A percentile compares a stretch with the other conserved stretches of the same genome.
phyloP scores from a whole-genome alignment of 208 protist species.

The Leishmania mexicana region DNA sequence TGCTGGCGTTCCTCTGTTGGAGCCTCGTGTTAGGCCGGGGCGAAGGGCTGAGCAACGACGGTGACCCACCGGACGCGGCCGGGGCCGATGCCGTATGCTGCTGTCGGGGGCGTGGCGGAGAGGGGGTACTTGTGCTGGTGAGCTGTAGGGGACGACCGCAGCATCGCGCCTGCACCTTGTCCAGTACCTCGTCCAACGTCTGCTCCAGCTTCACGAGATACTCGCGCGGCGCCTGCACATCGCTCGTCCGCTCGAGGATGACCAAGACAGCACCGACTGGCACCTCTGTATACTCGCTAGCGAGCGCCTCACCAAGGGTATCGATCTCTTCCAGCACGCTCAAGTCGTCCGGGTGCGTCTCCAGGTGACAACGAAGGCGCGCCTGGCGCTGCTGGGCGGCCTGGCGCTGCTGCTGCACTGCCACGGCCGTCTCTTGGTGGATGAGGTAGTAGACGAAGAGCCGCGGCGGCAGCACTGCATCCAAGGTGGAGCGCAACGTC shows the following conservation, averaged over 20 bases:
- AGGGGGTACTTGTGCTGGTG: constrained; percentile 6
- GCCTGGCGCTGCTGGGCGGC: constrained; percentile 13
- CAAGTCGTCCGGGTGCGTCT: constrained; percentile 24
- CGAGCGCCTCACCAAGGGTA: constrained; percentile 9
- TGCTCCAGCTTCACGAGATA: constrained; percentile 43
- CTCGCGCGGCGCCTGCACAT: constrained; percentile 33
- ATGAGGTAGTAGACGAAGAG: constrained; percentile 38
- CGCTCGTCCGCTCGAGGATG: constrained; percentile 49
- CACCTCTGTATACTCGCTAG: constrained; percentile 6
- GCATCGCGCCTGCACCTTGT: constrained; percentile 33
- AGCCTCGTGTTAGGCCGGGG: neutral
- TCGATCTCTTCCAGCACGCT: constrained; percentile 19
- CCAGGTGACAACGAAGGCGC: constrained; percentile 5
- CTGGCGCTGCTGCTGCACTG: constrained; percentile 29
- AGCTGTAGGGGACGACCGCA: constrained; percentile 36
- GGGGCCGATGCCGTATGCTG: neutral
- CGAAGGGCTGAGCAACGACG: neutral
- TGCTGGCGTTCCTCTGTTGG: constrained; percentile 11
- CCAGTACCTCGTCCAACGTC: constrained; percentile 34
- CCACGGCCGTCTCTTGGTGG: constrained; percentile 20
- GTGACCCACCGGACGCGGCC: neutral
- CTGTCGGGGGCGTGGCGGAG: neutral
- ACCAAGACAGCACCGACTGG: constrained; percentile 37
- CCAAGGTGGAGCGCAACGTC: constrained; percentile 26
- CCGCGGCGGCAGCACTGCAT: constrained; percentile 46